Evolutionary conservation across 805 yeast genomes (phyloP), one percentile per base, ranked within the genome.

Genomic region (Cyberlindnera bimundalis): DNA sequence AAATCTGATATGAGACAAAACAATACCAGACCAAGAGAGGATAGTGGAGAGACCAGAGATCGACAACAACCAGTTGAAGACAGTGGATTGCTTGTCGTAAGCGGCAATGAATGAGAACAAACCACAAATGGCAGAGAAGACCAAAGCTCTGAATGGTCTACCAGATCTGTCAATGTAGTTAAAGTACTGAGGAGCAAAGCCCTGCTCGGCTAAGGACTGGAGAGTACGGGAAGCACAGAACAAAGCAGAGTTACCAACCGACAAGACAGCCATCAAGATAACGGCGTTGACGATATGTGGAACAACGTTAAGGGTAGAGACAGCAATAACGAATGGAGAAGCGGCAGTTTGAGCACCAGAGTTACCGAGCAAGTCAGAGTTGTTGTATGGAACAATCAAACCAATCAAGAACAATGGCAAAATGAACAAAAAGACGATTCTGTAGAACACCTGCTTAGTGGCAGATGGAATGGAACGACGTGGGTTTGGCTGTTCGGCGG

Each of bases 311-410:
- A 83, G 84, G 39, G 71, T 65, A 23, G 71, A 66, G 42, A 82
- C 76, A 29, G 90, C 88, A 61, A 83, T 72, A 50, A 83, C 90
- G 57, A 82, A 83, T 19, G 91, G 91, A 14, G 90, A 83, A 21
- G 86, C 81, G 27, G 61, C 64, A 21, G 79, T 62, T 30, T 78
- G 73, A 49, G 78, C 77, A 28, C 73, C 68, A 10, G 70, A 58
- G 1, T 73, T 53, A 32, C 80, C 79, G 55, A 70, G 63, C 43
- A 79, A 62, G 51, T 76, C 65, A 3, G 64, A 60, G 48, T 74
- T 70, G 56, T 66, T 62, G 61, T 72, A 75, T 36, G 88, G 87
- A 37, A 79, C 83, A n/a, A 76, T 62, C 46, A 78, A 65, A 39
- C 83, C 81, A 52, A 79, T 62, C 53, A 79, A 60, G 35, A 75